Evolutionary conservation across 2,329 filamentous ascomycete species (phyloP), one percentile per base, ranked within the genome.

Genomic region (Verticillium longisporum): DNA sequence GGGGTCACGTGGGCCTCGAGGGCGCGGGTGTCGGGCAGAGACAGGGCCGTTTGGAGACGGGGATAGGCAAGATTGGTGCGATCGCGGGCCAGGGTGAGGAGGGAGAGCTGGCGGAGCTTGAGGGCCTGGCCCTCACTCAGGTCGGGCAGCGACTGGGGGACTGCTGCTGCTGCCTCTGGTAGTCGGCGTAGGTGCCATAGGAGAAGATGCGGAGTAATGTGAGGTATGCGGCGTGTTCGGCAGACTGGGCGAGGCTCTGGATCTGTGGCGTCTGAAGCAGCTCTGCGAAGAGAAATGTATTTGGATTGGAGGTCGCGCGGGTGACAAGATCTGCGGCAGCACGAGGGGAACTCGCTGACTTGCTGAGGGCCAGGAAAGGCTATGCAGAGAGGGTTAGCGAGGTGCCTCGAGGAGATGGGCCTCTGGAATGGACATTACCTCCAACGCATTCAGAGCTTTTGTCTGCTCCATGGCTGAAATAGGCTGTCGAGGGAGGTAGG

Each of bases 201-300:
- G 92, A 91, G 76, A 98, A 99, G 69, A 96, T 88, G 74, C 93
- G 84, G 55, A 99, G 88, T 14, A 96, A 83, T 1, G 80, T 84
- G 58, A 95, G 81, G 74, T 91, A 77, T 3, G 78, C 67, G 1
- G 81, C 77, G 68, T 88, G 85, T 57, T 96, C 89, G 38, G 81
- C 72, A 9, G 73, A 73, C 45, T 85, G 73, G 45, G 80, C 80
- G 55, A 98, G 86, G 13, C 85, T 82, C 74, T 95, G 90, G 66
- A 98, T 87, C 68, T 91, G 87, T 0, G 90, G 86, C 1, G 88
- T 87, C 68, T 90, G 83, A 41, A 99, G 87, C n/a, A 99, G 88
- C 77, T 98, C 94, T 67, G 90, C 86, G 78, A 99, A 99, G 76
- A 98, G 84, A 75, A 89, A 99, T 66, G 93, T 96, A 75, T 92